Evolutionary conservation across 2,329 filamentous ascomycete species (phyloP), one percentile per base, ranked within the genome.

Genomic region (Reticulascus tulasneorum): DNA sequence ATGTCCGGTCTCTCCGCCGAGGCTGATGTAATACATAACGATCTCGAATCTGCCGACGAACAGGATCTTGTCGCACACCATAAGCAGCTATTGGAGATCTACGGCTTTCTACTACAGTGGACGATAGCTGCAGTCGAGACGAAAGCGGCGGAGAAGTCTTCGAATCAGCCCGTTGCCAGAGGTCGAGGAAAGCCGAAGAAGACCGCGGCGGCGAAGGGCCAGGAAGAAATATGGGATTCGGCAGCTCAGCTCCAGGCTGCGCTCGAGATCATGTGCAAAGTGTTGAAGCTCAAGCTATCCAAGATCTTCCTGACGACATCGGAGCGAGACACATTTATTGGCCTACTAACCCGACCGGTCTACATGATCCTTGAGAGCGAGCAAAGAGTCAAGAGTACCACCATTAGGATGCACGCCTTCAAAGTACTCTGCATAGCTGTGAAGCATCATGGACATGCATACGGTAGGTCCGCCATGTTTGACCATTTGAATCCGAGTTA

Each of bases 401-500:
- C 84, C 5, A 91, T 97, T 44, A 81, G 90, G 30, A 97, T 97
- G 87, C 90, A 97, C 64, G 86, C 86, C 38, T 98, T 96, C 73
- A 95, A 95, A 60, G 89, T 97, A 15, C 69, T 98, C 7, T 98
- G 93, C 56, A 87, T 97, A 50, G 90, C 94, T 23, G 82, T 98
- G 42, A 98, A 98, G 66, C 90, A 97, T 55, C 93, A 98, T 57
- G 93, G 93, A 2, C 93, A 98, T 61, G 93, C 85, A 48, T 96
- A 95, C 58, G 90, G 88, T 91, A 71, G 46, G 72, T 55, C 10
- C 6, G 48, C 19, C 24, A 8, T 10, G 24, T 21, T 21, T 9
- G 10, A 9, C 6, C 18, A 13, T 2, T 16, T 16, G 30, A 13
- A 40, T 46, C 16, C 51, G 50, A 43, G 47, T 56, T 64, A 37